Conservation (phyloP, 441 rosid genomes). For the Gossypium gossypioides region DNA sequence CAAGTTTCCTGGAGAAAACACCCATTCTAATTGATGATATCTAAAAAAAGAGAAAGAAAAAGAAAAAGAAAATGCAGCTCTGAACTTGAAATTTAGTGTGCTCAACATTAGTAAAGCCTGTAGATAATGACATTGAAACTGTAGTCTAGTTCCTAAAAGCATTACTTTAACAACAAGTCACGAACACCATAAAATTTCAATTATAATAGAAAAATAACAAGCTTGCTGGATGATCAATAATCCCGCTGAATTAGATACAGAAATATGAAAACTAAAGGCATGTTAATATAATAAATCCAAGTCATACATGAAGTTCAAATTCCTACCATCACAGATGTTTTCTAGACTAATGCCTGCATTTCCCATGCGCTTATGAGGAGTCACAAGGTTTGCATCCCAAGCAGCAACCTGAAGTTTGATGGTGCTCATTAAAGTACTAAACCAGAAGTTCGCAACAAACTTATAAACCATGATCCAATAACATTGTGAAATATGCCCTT, state of each 20-base stretch:
- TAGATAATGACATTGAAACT: neutral
- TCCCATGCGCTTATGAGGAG: conserved; percentile 97
- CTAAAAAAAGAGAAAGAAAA: conserved; percentile 2
- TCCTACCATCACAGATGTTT: conserved; percentile 67
- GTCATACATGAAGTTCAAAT: conserved; percentile 8
- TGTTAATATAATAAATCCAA: neutral
- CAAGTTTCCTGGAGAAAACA: conserved; percentile 39
- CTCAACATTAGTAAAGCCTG: neutral
- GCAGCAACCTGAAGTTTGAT: conserved; percentile 65
- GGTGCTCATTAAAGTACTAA: neutral
- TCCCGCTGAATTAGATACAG: neutral
- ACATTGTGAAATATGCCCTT: neutral
- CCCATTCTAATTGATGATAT: conserved; percentile 8
- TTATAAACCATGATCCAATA: neutral
- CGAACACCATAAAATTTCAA: neutral
- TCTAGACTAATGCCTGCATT: conserved; percentile 57
- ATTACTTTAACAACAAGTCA: neutral
- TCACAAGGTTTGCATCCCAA: conserved; percentile 96
- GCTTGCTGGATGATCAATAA: neutral
- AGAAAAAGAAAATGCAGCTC: conserved; percentile 5
- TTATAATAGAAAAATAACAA: neutral
- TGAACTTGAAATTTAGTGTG: conserved; percentile 1
- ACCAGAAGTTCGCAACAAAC: neutral
- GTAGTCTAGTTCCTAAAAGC: neutral
- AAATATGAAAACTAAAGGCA: conserved; percentile 1